Conservation (phyloP, 2,329 filamentous ascomycete species). For the Pseudophaeomoniella oleicola region DNA sequence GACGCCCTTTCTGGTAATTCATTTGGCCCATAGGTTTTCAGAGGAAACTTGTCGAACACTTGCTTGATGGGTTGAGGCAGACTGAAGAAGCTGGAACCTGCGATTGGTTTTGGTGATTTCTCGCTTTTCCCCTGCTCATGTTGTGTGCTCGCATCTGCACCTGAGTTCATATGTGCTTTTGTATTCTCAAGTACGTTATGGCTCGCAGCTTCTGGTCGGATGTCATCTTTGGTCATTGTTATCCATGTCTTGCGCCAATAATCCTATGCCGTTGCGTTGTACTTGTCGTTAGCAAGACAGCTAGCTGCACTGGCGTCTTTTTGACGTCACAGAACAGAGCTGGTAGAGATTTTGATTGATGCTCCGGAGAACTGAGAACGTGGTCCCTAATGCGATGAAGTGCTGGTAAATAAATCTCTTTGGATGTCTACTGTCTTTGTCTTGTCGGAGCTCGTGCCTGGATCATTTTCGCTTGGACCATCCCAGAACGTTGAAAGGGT, state of each 20-base stretch:
- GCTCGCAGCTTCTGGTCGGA: neutral
- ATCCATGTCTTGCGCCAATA: neutral
- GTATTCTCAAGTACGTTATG: neutral
- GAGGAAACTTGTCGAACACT: constrained; percentile 73
- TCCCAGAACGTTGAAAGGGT: no score
- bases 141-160: no score
- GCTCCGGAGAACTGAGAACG: no score
- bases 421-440: no score
- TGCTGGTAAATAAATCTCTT: no score
- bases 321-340: no score
- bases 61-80: constrained; percentile 59
- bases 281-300: neutral
- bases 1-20: constrained; percentile 52
- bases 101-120: neutral
- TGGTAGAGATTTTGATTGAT: no score
- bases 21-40: constrained; percentile 61
- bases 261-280: no score
- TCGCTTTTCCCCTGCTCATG: constrained; percentile 4
- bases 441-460: no score
- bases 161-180: constrained; percentile 1
- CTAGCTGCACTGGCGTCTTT: no score
- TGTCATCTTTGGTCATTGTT: neutral
- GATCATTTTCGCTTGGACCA: no score
- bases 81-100: constrained; percentile 16
- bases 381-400: no score